phyloP scores from a whole-genome alignment of 345 rosid genomes.

The Cardamine chenopodiifolia region DNA sequence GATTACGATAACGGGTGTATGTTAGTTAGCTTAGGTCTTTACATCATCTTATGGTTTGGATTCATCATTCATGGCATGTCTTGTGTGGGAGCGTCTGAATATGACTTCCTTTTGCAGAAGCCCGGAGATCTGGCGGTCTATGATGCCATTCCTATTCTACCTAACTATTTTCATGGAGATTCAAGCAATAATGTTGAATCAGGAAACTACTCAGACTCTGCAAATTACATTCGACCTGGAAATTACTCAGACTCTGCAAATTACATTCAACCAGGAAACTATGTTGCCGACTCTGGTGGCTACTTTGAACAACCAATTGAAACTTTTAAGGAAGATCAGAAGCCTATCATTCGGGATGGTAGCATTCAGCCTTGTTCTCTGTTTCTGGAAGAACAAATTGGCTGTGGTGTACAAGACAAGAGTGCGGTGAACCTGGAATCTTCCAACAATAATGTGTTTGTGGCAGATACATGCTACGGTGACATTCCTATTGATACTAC shows the following conservation, averaged over 20 bases:
- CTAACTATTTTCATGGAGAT: conserved; percentile 59
- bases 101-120: conserved; percentile 47
- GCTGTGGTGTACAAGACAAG: conserved; percentile 49
- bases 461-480: conserved; percentile 48
- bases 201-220: conserved; percentile 40
- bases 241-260: conserved; percentile 35
- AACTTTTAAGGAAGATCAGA: conserved; percentile 53
- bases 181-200: conserved; percentile 57
- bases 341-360: conserved; percentile 52
- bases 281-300: conserved; percentile 41
- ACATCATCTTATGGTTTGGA: neutral
- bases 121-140: conserved; percentile 44
- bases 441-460: conserved; percentile 50
- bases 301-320: conserved; percentile 44
- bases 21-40: conserved; percentile 13
- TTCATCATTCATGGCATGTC: conserved; percentile 6
- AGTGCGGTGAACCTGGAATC: conserved; percentile 47
- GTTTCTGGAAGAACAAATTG: conserved; percentile 47
- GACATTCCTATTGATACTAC: conserved; percentile 41
- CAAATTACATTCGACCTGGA: conserved; percentile 29
- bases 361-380: conserved; percentile 45
- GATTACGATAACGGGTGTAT: neutral
- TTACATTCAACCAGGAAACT: conserved; percentile 27
- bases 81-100: conserved; percentile 5
- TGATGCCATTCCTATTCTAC: conserved; percentile 49